Conservation (phyloP, 2,329 filamentous ascomycete genomes). For the Colletotrichum trifolii region DNA sequence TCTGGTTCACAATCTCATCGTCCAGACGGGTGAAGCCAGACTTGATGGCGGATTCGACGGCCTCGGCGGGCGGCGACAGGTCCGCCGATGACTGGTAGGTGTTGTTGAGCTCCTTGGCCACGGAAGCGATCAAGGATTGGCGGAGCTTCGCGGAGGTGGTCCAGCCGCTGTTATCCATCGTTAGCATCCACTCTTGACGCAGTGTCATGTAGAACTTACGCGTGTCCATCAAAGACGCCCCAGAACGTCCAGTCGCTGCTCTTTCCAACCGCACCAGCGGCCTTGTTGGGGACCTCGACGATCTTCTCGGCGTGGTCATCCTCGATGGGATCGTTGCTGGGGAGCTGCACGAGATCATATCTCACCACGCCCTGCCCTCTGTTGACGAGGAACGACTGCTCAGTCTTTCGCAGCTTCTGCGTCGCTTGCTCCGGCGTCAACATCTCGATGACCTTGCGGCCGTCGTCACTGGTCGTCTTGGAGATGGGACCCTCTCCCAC, state of each 20-base stretch:
- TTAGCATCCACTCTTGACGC: background rate
- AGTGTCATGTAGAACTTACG: constrained; percentile 63
- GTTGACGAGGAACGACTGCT: constrained; percentile 92
- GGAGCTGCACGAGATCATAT: constrained; percentile 94
- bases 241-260: constrained; percentile 99
- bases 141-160: constrained; percentile 96
- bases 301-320: constrained; percentile 99
- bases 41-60: constrained; percentile 93
- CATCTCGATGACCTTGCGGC: constrained; percentile 92
- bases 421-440: constrained; percentile 94
- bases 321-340: constrained; percentile 97
- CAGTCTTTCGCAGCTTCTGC: constrained; percentile 85
- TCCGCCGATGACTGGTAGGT: constrained; percentile 82
- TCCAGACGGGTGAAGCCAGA: constrained; percentile 89
- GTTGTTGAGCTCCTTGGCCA: constrained; percentile 90
- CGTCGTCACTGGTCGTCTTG: constrained; percentile 87
- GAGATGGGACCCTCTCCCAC: constrained; percentile 87
- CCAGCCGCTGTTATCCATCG: constrained; percentile 76
- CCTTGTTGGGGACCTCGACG: constrained; percentile 81
- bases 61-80: constrained; percentile 77
- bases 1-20: constrained; percentile 93
- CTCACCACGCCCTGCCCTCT: constrained; percentile 90
- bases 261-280: constrained; percentile 53
- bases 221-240: constrained; percentile 98
- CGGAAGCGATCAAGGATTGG: constrained; percentile 90